Percentiles rank a stretch among this genome's conserved stretches.
Evolutionary conservation across 2,329 filamentous ascomycete species (phyloP).

Genomic region (Fusarium sp.): DNA sequence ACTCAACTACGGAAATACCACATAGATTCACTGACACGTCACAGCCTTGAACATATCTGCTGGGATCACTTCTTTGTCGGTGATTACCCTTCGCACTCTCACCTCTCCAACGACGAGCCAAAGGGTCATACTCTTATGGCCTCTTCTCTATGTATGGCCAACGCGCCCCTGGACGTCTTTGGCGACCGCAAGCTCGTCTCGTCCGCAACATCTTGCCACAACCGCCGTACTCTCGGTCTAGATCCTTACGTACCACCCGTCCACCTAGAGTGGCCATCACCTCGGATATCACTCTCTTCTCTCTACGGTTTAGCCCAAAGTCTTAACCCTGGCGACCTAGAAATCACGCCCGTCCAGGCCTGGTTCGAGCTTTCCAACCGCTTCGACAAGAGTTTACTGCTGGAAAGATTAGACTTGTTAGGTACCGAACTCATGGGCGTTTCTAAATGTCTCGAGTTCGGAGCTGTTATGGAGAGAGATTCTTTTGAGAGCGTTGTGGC

Average conservation of each 20-base stretch:
- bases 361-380: constrained; percentile 64
- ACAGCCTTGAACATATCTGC: constrained; percentile 65
- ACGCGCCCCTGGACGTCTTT: constrained; percentile 54
- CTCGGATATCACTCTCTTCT: constrained; percentile 56
- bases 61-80: constrained; percentile 61
- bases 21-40: constrained; percentile 9
- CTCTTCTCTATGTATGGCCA: constrained; percentile 56
- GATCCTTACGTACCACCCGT: constrained; percentile 40
- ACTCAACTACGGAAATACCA: background rate
- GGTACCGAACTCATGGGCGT: constrained; percentile 57
- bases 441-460: constrained; percentile 61
- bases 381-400: constrained; percentile 56
- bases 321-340: constrained; percentile 56
- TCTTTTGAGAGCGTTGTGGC: constrained; percentile 61
- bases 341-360: constrained; percentile 65
- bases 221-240: constrained; percentile 25
- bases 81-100: constrained; percentile 53
- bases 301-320: constrained; percentile 60
- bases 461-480: constrained; percentile 59
- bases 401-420: constrained; percentile 54
- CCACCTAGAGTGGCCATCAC: constrained; percentile 53
- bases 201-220: constrained; percentile 33
- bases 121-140: constrained; percentile 61
- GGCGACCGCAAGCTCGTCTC: constrained; percentile 41
- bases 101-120: constrained; percentile 49